These are phyloP conservation scores for Colletotrichum sp. DNA, from an alignment of 2,329 filamentous ascomycete genomes.

Conservation along the genomic window DNA sequence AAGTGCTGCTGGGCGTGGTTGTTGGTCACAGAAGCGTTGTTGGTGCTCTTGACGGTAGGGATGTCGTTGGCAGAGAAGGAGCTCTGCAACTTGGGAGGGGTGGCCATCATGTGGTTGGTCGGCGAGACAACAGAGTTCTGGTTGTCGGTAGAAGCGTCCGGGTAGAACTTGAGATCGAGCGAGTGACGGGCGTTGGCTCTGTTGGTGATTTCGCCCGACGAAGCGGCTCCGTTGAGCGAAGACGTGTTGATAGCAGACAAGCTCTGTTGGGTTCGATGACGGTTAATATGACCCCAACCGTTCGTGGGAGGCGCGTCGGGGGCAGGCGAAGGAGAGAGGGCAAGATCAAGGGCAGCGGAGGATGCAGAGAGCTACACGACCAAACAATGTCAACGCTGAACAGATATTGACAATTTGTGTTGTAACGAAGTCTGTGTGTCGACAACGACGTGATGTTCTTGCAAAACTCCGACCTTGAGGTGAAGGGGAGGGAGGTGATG, in stretches of 20 bases:
- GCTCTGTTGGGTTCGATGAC: constrained; percentile 71
- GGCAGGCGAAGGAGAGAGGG: constrained; percentile 70
- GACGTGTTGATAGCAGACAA: constrained; percentile 50
- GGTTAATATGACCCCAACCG: constrained; percentile 68
- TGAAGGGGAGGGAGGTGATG: background rate
- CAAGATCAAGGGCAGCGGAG: constrained; percentile 81
- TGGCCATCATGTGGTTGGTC: constrained; percentile 58
- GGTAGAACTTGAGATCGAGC: constrained; percentile 57
- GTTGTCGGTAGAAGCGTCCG: constrained; percentile 47
- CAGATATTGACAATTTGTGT: constrained; percentile 24
- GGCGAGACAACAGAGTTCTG: constrained; percentile 46
- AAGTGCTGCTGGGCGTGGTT: constrained; percentile 67
- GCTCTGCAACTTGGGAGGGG: constrained; percentile 77
- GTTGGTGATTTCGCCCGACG: constrained; percentile 48
- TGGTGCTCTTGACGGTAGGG: constrained; percentile 77
- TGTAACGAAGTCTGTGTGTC: constrained; percentile 1
- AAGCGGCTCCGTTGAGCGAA: constrained; percentile 40
- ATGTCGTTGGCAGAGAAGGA: constrained; percentile 93
- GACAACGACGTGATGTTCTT: background rate
- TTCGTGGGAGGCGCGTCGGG: constrained; percentile 54
- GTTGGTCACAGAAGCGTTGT: constrained; percentile 47
- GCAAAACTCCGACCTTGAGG: constrained; percentile 6
- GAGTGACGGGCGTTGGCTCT: constrained; percentile 62
- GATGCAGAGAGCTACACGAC: constrained; percentile 75
- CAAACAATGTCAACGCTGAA: constrained; percentile 32